Evolutionary conservation across 305 asterid species (phyloP), one percentile per base, ranked within the genome.

Genomic region (Fraxinus platypoda): DNA sequence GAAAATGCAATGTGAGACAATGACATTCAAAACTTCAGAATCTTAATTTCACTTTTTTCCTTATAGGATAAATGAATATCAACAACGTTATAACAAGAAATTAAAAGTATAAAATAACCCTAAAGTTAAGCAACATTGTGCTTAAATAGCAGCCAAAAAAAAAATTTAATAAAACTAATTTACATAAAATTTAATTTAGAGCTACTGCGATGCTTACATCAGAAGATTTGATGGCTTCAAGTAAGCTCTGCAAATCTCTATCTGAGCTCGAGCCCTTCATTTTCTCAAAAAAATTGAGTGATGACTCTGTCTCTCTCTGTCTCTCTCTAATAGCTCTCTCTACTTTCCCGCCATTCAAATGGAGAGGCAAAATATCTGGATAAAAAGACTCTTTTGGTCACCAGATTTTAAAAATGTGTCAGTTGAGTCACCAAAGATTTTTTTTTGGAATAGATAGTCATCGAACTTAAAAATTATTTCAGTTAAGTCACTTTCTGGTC

Each of bases 161-260:
- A 37, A 37, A 1, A 37, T 0, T 37, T 23, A 79, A 23, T 6
- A 15, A 73, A 35, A 1, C 13, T 2, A 80, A 28, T 28, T 33
- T 28, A 54, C 71, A 33, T 26, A 77, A 78, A 64, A 34, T 21
- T n/a, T 62, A 78, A 57, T 54, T 38, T 21, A 66, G 79, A 81
- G 78, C 1, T 71, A 33, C 6, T 31, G 82, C 80, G 31, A 82
- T 85, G 70, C 90, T 92, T 81, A 84, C 99, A 84, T 92, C 98
- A 8, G 97, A 90, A 37, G 93, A 84, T 89, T 84, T 89, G 82
- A 94, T 90, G 62, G 93, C 92, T 74, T 91, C 91, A 4, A 95
- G 88, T 59, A 93, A 83, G 87, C 83, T 75, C 82, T 85, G 88
- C 76, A 89, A 77, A 73, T 90, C 90, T 78, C 81, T 75, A 30